Base-by-base conservation (phyloP, 2,329 filamentous ascomycete species). In the Diplodia intermedia region DNA sequence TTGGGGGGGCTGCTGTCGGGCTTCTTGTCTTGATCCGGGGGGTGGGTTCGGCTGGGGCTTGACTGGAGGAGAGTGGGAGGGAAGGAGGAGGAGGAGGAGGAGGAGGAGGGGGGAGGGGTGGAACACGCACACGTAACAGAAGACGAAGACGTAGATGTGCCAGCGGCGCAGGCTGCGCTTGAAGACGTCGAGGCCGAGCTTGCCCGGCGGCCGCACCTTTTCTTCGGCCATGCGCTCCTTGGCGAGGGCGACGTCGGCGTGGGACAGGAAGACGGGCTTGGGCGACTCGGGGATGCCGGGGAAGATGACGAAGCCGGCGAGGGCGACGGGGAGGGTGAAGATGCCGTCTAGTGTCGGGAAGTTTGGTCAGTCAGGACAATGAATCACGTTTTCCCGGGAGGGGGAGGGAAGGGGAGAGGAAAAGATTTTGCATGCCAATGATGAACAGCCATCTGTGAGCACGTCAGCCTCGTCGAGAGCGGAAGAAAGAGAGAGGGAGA, bases 241-340 rank as follows among this genome's bases (percentile, higher is more conserved):
- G 4, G 77, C 77, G 0, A 79, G 67, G 31, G 71, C 71, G 57
- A 78, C 76, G 65, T 79, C 73, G 4, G 71, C 73, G 5, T 76
- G 72, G 6, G 75, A 82, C 18, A 86, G 76, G 75, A 86, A 87
- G 71, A 79, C 81, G 0, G 84, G 85, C 15, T 79, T 81, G 6
- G 82, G 84, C 14, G 81, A 84, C 15, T 80, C 79, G 0, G 85
- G 84, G 0, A 84, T 78, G 31, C 85, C 84, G 0, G 84, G 84
- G 69, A 86, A 86, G 71, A 86, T 80, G 7, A 86, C 74, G 72
- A 82, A 88, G 0, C 86, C 86, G 5, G 84, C 81, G 1, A 88
- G 67, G 1, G 84, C 84, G 15, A 88, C 82, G 0, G 86, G 86
- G 3, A 88, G 78, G 2, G 84, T 86, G 70, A 88, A 86, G 49